Percentiles rank a stretch among this genome's conserved stretches.
phyloP scores from a whole-genome alignment of 2,329 filamentous ascomycete genomes.

The Pyrenochaeta sp. region DNA sequence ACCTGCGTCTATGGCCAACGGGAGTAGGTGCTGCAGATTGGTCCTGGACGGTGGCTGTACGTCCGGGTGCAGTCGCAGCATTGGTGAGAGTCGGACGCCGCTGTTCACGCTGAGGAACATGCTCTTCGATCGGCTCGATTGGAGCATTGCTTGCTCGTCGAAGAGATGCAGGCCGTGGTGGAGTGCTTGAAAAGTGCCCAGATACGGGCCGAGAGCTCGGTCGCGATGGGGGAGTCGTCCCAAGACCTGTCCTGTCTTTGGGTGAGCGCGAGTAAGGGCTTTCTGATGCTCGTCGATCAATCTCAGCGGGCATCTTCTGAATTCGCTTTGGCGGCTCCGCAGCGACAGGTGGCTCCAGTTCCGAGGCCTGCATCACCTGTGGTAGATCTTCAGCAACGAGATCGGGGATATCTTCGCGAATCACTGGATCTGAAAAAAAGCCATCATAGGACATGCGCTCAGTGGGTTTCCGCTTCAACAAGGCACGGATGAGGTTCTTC shows the following conservation, averaged over 20 bases:
- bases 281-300: constrained; percentile 37
- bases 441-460: constrained; percentile 86
- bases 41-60: constrained; percentile 49
- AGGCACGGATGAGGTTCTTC: constrained; percentile 78
- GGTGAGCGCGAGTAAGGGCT: constrained; percentile 46
- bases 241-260: constrained; percentile 35
- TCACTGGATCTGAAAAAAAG: constrained; percentile 80
- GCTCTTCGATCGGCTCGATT: constrained; percentile 43
- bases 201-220: constrained; percentile 44
- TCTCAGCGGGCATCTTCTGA: constrained; percentile 39
- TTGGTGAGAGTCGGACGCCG: constrained; percentile 55
- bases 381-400: constrained; percentile 78
- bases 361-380: constrained; percentile 35
- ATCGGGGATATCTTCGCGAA: constrained; percentile 79
- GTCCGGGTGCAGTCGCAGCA: constrained; percentile 56
- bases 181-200: constrained; percentile 35
- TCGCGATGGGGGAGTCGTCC: constrained; percentile 44
- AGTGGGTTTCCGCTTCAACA: constrained; percentile 85
- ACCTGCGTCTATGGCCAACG: constrained; percentile 69
- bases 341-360: constrained; percentile 34
- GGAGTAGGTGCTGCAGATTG: constrained; percentile 44
- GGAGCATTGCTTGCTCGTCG: constrained; percentile 47
- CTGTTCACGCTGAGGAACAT: constrained; percentile 48
- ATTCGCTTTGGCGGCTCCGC: constrained; percentile 31
- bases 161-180: constrained; percentile 31